phyloP scores from a whole-genome alignment of 352 stramenopile species.

The Phytopythium chamaehyphon region DNA sequence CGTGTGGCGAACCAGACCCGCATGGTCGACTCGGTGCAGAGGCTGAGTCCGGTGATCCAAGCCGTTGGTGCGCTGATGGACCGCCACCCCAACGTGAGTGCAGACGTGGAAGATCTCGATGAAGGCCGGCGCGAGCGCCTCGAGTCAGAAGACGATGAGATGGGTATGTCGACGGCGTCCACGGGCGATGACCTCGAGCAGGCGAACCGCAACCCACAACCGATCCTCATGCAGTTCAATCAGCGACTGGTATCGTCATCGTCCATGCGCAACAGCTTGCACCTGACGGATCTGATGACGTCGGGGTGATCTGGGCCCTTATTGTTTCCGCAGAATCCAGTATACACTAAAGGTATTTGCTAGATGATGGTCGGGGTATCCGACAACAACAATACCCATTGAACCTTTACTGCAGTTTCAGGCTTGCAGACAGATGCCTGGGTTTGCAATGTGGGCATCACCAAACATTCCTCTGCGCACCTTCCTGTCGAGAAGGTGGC shows the following conservation, averaged over 20 bases:
- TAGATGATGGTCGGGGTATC: too few relatives aligned
- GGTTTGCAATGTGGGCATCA: too few relatives aligned
- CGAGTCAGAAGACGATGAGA: constrained; percentile 28
- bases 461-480: too few relatives aligned
- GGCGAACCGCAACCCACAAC: constrained; percentile 42
- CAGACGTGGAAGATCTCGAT: constrained; percentile 10
- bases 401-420: too few relatives aligned
- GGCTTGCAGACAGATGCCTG: too few relatives aligned
- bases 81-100: constrained; percentile 1
- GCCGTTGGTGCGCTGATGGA: constrained; percentile 24
- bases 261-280: constrained; percentile 32
- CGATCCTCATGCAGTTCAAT: constrained; percentile 54
- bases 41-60: constrained; percentile 31
- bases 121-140: constrained; percentile 18
- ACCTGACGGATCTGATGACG: constrained; percentile 18
- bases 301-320: constrained; percentile 8
- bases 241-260: constrained; percentile 26
- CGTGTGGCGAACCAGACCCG: constrained; percentile 7
- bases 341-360: too few relatives aligned
- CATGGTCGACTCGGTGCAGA: constrained; percentile 27
- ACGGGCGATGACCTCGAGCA: constrained; percentile 40
- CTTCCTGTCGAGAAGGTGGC: too few relatives aligned
- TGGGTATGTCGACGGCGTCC: constrained; percentile 16
- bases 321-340: too few relatives aligned
- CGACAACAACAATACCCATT: too few relatives aligned